Evolutionary conservation across 2,329 filamentous ascomycete genomes (phyloP), one percentile per base, ranked within the genome.

Genomic region (Fragosphaeria purpurea): DNA sequence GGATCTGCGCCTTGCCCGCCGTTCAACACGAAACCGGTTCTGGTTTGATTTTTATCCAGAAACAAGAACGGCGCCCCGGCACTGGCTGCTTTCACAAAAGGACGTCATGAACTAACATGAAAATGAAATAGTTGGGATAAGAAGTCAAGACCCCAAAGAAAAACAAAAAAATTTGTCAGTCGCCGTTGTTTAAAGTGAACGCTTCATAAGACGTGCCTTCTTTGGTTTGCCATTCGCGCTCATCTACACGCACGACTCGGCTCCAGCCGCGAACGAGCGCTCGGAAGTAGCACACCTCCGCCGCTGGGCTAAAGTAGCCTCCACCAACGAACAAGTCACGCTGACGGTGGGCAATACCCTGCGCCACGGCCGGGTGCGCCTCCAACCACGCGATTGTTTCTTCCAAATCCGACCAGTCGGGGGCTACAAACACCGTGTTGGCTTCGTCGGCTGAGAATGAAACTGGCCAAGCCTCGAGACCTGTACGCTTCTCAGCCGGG

Each of bases 221-320:
- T 10, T 61, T 53, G 4, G 61, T 61, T 11, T 63, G 61, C 60
- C 66, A 67, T 7, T 60, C 65, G 40, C 60, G 60, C 34, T 63
- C 66, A 12, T 67, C 64, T 1, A 62, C 57, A 41, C 60, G 59
- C 34, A 63, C 70, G 6, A 71, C 66, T 31, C 58, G 46, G 53
- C 60, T 64, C 72, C 72, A 75, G 1, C 68, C 70, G 47, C 64
- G 62, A n/a, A 75, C 60, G 47, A 71, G 53, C 1, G 64, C 67
- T 34, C 72, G 63, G 71, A 72, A 75, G 60, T 75, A 75, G 56
- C 72, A 75, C 42, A 58, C 62, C 56, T 74, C 72, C 0, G 71
- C 69, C 7, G 70, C 70, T 5, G 65, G 63, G 48, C 68, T 69
- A 22, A 72, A 56, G 55, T 71, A 70, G 1, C 70, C 71, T 1